Evolutionary conservation across 1,284 basidiomycete genomes (phyloP), one percentile per base, ranked within the genome.

Genomic region (Athelia sp.): DNA sequence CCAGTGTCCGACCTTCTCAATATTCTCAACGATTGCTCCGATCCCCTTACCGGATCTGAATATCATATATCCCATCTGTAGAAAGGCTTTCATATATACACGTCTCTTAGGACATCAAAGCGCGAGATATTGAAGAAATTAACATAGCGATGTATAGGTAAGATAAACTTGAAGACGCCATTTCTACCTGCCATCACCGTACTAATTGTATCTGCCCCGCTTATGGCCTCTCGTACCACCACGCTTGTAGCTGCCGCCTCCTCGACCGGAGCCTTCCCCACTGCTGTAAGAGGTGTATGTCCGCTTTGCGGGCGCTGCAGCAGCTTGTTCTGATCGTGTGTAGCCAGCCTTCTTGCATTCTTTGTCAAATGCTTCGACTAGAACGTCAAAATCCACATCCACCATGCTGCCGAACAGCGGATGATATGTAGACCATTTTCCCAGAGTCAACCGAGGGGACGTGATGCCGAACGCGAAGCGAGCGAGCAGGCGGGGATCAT

Each of bases 401-500:
- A 62, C 67, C 72, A 75, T 73, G 52, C 65, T 68, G 0, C 72
- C 73, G 46, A 75, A 75, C 14, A 72, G 58, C 1, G 65, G 64
- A 50, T 73, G 69, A n/a, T 54, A 56, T 0, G 62, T 65, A 13
- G 67, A 69, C 62, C 71, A 69, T 52, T 71, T 74, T 43, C 64
- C 56, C 14, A 61, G 62, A 3, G 73, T 73, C 32, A 77, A 59
- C 1, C 75, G 66, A 2, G 75, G 75, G 4, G 72, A 74, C 0
- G 70, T 69, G 50, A 77, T 68, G 2, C 75, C 75, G 50, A 77
- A 76, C 1, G 75, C 75, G 64, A 77, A 70, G 14, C 75, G 71
- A 4, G 75, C 73, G 13, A 77, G 62, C 26, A 75, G 62, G 10
- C 74, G 73, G 14, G 74, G 71, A 52, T 79, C 76, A 54, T 79